phyloP scores from a whole-genome alignment of 176 grass and related monocot species.

The Pontederia crassipes region DNA sequence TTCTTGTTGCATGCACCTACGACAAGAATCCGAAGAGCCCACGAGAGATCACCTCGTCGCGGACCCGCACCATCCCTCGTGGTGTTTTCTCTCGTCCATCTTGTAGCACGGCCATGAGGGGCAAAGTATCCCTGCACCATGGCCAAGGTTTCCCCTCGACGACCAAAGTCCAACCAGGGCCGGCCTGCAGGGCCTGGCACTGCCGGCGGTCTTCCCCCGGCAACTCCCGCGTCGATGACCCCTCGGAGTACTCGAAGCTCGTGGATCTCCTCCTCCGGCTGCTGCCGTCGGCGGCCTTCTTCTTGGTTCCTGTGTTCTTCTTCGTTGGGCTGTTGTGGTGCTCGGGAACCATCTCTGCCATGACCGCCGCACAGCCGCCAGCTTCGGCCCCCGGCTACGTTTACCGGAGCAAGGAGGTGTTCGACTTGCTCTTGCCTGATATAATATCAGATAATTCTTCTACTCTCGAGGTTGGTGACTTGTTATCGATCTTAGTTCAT shows the following conservation, averaged over 20 bases:
- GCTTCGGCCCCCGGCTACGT: neutral
- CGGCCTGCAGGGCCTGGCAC: neutral
- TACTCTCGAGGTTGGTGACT: neutral
- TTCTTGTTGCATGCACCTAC: too few species aligned
- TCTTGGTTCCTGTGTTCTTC: neutral
- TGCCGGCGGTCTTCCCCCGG: neutral
- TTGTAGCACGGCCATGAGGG: neutral
- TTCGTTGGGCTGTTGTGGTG: conserved; percentile 1
- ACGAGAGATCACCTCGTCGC: too few species aligned
- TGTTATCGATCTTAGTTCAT: neutral
- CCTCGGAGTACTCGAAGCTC: neutral
- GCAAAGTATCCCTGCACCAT: neutral
- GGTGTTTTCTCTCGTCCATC: too few species aligned
- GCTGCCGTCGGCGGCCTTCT: neutral
- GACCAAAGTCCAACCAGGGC: neutral
- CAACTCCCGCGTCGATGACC: neutral
- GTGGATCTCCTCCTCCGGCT: conserved; percentile 1
- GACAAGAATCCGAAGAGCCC: too few species aligned
- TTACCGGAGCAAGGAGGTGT: conserved; percentile 17
- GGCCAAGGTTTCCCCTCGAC: neutral
- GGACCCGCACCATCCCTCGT: too few species aligned
- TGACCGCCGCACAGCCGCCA: neutral
- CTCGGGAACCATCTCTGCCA: neutral
- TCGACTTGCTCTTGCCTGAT: conserved; percentile 6
- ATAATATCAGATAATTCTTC: conserved; percentile 10